These are phyloP conservation scores for Plasmopara halstedii DNA, from an alignment of 352 stramenopile genomes.

Conservation along the genomic window DNA sequence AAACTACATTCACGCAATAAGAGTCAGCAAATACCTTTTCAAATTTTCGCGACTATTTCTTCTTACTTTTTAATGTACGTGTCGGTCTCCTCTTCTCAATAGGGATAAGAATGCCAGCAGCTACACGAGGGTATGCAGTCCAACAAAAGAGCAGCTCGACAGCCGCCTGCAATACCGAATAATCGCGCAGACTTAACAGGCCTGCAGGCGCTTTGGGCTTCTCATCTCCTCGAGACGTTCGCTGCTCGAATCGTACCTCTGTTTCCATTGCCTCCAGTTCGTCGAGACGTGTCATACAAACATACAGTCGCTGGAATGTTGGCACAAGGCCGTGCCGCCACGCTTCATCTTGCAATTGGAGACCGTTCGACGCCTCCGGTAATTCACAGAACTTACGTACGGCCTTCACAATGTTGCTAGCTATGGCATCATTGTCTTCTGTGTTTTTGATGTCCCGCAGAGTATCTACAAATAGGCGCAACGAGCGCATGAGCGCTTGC, in stretches of 20 bases:
- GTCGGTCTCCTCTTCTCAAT: conserved; percentile 62
- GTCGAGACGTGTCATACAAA: conserved; percentile 43
- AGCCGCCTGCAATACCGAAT: conserved; percentile 72
- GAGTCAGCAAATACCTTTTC: conserved; percentile 2
- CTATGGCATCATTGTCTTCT: conserved; percentile 4
- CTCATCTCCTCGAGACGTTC: conserved; percentile 6
- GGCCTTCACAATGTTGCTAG: conserved; percentile 18
- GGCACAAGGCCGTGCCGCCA: conserved; percentile 35
- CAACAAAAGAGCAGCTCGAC: conserved; percentile 74
- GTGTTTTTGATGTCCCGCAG: conserved; percentile 43
- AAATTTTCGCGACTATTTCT: not conserved
- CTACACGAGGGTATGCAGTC: conserved; percentile 45
- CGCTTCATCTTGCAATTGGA: conserved; percentile 16
- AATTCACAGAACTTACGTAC: conserved; percentile 26
- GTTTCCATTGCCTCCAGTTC: conserved; percentile 26
- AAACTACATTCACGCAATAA: conserved; percentile 29
- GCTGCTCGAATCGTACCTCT: not conserved
- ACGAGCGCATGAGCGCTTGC: conserved; percentile 38
- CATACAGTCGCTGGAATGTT: conserved; percentile 29
- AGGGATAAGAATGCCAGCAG: conserved; percentile 40
- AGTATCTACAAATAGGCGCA: conserved; percentile 63
- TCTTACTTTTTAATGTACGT: conserved; percentile 74
- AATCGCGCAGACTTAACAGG: conserved; percentile 77
- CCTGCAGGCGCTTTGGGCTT: conserved; percentile 43
- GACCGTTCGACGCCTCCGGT: conserved; percentile 1